Evolutionary conservation across 768 basidiomycete genomes (phyloP).

Genomic region (Leccinum obscurum): DNA sequence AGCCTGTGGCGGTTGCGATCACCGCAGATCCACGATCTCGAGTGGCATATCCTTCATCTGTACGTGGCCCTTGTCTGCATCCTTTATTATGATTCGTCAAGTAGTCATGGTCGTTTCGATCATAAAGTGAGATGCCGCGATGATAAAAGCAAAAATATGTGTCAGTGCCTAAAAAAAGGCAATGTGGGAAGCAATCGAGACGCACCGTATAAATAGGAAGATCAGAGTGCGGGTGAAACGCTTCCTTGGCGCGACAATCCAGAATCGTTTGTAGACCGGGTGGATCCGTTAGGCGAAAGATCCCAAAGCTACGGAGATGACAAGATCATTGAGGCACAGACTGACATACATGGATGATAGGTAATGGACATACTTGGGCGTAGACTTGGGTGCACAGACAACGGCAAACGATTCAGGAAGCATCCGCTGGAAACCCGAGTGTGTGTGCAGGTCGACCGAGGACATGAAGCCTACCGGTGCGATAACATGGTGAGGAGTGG

Average conservation of each 20-base stretch:
- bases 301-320: constrained; percentile 57
- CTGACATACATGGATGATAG: background rate
- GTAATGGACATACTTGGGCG: constrained; percentile 58
- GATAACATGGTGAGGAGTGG: background rate
- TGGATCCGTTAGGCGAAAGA: constrained; percentile 88
- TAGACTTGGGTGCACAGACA: constrained; percentile 82
- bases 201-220: constrained; percentile 83
- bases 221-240: constrained; percentile 87
- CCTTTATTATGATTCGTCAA: constrained; percentile 40
- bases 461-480: constrained; percentile 80
- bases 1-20: background rate
- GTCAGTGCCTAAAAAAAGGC: constrained; percentile 1
- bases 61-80: constrained; percentile 85
- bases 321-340: background rate
- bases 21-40: constrained; percentile 84
- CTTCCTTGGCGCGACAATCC: constrained; percentile 64
- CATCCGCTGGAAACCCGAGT: constrained; percentile 86
- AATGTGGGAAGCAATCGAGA: constrained; percentile 13
- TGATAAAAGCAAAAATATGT: background rate
- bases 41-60: constrained; percentile 69
- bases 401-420: constrained; percentile 91
- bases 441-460: constrained; percentile 90
- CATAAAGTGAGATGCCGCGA: background rate
- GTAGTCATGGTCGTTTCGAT: background rate
- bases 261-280: constrained; percentile 75